These are phyloP conservation scores for Teratosphaeria destructans DNA, from an alignment of 2,329 filamentous ascomycete genomes.

Conservation along the genomic window DNA sequence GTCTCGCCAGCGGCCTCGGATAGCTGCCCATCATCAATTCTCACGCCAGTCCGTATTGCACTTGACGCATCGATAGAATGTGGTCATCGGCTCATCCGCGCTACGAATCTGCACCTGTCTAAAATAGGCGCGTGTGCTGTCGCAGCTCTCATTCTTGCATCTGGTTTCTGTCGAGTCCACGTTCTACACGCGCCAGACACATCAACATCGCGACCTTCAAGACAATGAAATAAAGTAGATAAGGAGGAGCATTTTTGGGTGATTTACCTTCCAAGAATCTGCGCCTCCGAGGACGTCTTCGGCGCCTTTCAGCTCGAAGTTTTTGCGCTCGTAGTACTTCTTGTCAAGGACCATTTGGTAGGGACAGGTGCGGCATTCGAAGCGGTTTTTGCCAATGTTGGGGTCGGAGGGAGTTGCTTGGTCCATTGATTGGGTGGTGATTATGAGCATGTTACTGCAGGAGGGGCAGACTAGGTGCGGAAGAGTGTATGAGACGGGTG, in stretches of 20 bases:
- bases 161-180: conserved; percentile 44
- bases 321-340: conserved; percentile 69
- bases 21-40: conserved; percentile 15
- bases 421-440: conserved; percentile 41
- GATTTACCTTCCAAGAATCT: conserved; percentile 59
- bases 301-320: conserved; percentile 72
- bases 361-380: conserved; percentile 91
- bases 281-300: conserved; percentile 86
- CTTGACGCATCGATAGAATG: conserved; percentile 62
- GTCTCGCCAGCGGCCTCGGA: not conserved
- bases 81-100: conserved; percentile 97
- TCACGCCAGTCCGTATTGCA: conserved; percentile 38
- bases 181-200: not conserved
- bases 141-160: conserved; percentile 72
- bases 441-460: conserved; percentile 75
- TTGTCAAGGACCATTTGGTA: conserved; percentile 78
- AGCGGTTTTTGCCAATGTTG: conserved; percentile 54
- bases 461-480: conserved; percentile 59
- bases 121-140: conserved; percentile 78
- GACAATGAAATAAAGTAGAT: not conserved
- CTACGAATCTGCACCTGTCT: conserved; percentile 96
- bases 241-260: not conserved
- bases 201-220: not conserved
- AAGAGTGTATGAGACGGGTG: not conserved
- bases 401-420: conserved; percentile 27